Conservation (phyloP, 345 rosid genomes). For the Carallia brachiata region DNA sequence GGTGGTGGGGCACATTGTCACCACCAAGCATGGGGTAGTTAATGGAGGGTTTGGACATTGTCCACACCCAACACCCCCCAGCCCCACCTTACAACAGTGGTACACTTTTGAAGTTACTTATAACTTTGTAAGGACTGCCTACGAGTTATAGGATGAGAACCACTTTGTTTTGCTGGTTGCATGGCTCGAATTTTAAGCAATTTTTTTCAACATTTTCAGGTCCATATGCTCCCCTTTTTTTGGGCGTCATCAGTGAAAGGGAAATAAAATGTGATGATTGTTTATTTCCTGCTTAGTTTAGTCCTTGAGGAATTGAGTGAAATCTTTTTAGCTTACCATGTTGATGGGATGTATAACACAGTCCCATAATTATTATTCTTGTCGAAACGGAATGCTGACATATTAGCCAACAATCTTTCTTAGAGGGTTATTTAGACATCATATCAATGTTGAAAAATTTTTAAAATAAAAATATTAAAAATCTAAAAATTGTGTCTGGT, state of each 20-base stretch:
- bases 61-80: neutral
- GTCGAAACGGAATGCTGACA: too few species aligned
- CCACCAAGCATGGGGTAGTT: constrained; percentile 1
- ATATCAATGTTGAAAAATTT: too few species aligned
- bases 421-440: too few species aligned
- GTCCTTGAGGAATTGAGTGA: too few species aligned
- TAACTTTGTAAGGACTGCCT: neutral
- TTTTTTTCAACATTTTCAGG: neutral
- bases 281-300: too few species aligned
- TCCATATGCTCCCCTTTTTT: neutral
- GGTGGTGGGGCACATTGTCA: neutral
- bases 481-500: too few species aligned
- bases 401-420: too few species aligned
- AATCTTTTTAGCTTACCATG: too few species aligned
- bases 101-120: neutral
- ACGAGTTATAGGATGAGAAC: constrained; percentile 1
- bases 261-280: too few species aligned
- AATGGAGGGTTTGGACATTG: constrained; percentile 16
- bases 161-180: constrained; percentile 14
- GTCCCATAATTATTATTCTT: too few species aligned
- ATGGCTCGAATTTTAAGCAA: constrained; percentile 16
- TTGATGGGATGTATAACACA: too few species aligned
- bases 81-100: neutral
- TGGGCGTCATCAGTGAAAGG: neutral
- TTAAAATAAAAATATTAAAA: too few species aligned